phyloP scores from a whole-genome alignment of 331 rosid genomes.

The Arachis monticola region DNA sequence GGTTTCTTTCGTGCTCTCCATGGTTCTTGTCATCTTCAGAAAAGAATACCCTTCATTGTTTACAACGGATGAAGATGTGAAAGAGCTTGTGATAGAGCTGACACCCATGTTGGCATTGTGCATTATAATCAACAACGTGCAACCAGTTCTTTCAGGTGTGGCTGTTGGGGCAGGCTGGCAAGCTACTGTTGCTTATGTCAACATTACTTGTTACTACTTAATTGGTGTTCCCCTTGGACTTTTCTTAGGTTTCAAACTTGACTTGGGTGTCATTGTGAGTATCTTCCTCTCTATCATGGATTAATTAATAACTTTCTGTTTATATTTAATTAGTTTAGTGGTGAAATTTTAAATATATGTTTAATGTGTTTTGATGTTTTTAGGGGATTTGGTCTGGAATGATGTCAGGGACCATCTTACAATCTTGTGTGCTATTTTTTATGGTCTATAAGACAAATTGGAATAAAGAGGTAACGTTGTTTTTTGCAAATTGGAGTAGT shows the following conservation, averaged over 20 bases:
- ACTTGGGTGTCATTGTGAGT: constrained; percentile 52
- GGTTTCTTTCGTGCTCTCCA: constrained; percentile 41
- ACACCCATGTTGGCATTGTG: constrained; percentile 55
- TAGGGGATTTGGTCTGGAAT: constrained; percentile 52
- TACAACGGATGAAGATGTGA: constrained; percentile 42
- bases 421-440: constrained; percentile 33
- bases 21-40: constrained; percentile 42
- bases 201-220: constrained; percentile 57
- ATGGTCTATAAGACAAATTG: constrained; percentile 43
- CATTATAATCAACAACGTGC: no score
- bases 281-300: background rate
- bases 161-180: no score
- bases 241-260: constrained; percentile 48
- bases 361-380: background rate
- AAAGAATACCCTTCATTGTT: constrained; percentile 51
- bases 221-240: constrained; percentile 72
- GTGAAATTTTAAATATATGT: background rate
- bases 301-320: background rate
- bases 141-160: no score
- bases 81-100: constrained; percentile 44
- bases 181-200: constrained; percentile 58
- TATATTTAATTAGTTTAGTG: background rate
- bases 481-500: no score
- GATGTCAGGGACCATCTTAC: constrained; percentile 39
- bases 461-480: constrained; percentile 32